Conservation (phyloP, 257 asterid species). For the Scutellaria galericulata region DNA sequence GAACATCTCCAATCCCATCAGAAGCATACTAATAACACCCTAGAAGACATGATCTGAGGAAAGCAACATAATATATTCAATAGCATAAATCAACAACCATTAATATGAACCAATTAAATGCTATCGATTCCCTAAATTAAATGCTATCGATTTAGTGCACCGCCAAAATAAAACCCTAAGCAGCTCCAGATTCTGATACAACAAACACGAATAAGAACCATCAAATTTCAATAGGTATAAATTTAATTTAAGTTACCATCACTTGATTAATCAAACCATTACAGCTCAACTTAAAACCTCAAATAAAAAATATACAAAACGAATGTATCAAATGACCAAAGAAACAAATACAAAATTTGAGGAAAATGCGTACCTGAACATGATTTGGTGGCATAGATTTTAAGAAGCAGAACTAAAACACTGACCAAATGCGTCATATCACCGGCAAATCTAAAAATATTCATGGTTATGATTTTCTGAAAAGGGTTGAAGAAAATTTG, state of each 20-base stretch:
- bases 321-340: slow-evolving; percentile 4
- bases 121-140: slow-evolving; percentile 1
- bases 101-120: slow-evolving; percentile 11
- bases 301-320: slow-evolving; percentile 7
- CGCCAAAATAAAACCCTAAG: slow-evolving; percentile 36
- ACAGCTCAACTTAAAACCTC: slow-evolving; percentile 26
- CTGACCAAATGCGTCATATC: slow-evolving; percentile 96
- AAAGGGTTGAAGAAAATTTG: not conserved
- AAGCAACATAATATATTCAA: not conserved
- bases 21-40: not conserved
- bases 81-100: not conserved
- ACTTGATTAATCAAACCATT: slow-evolving; percentile 21
- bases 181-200: slow-evolving; percentile 28
- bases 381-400: slow-evolving; percentile 90
- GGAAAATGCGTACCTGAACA: slow-evolving; percentile 71
- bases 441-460: slow-evolving; percentile 87
- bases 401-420: slow-evolving; percentile 82
- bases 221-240: slow-evolving; percentile 23
- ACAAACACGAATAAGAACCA: slow-evolving; percentile 9
- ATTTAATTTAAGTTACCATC: slow-evolving; percentile 2
- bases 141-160: not conserved
- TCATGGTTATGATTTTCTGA: slow-evolving; percentile 50
- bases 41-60: not conserved
- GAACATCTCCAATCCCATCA: slow-evolving; percentile 14
- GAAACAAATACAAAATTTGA: not conserved